Percentiles rank a stretch among this genome's conserved stretches.
These are phyloP conservation scores for Schizopora paradoxa DNA, from an alignment of 1,284 basidiomycete genomes.

Conservation along the genomic window DNA sequence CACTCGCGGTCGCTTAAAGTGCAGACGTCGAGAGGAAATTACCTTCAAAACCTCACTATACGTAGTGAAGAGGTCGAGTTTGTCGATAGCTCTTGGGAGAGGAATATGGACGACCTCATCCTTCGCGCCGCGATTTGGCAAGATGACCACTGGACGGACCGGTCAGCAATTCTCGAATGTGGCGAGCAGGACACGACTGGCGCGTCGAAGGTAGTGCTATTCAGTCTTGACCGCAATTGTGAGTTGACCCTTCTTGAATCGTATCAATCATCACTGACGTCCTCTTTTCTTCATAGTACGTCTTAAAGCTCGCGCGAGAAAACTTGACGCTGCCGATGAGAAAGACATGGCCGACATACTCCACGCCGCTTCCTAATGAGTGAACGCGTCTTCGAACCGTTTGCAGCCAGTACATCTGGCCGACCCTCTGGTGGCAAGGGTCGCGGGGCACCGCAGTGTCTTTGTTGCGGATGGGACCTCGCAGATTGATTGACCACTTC, in stretches of 20 bases:
- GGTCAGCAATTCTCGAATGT: constrained; percentile 62
- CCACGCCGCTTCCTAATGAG: constrained; percentile 32
- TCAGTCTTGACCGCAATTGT: constrained; percentile 92
- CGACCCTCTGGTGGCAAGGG: too few species aligned
- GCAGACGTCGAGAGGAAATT: constrained; percentile 93
- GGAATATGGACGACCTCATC: constrained; percentile 93
- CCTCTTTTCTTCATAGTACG: constrained; percentile 46
- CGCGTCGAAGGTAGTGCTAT: constrained; percentile 78
- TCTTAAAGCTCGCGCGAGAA: constrained; percentile 77
- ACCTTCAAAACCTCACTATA: constrained; percentile 78
- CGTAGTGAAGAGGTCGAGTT: constrained; percentile 86
- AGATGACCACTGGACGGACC: constrained; percentile 86
- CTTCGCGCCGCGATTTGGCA: constrained; percentile 91
- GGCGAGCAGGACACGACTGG: constrained; percentile 33
- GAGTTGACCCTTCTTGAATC: constrained; percentile 33
- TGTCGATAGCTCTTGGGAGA: constrained; percentile 49
- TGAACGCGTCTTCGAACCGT: background rate
- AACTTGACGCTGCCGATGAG: constrained; percentile 73
- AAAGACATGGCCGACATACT: constrained; percentile 66
- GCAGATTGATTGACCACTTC: too few species aligned
- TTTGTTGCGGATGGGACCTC: too few species aligned
- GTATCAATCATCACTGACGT: constrained; percentile 13
- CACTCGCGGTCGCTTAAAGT: constrained; percentile 82
- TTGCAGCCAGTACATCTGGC: too few species aligned
- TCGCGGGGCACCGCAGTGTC: too few species aligned